Evolutionary conservation across 1,139 yeast genomes (phyloP).

Genomic region (Geotrichum fermentans): DNA sequence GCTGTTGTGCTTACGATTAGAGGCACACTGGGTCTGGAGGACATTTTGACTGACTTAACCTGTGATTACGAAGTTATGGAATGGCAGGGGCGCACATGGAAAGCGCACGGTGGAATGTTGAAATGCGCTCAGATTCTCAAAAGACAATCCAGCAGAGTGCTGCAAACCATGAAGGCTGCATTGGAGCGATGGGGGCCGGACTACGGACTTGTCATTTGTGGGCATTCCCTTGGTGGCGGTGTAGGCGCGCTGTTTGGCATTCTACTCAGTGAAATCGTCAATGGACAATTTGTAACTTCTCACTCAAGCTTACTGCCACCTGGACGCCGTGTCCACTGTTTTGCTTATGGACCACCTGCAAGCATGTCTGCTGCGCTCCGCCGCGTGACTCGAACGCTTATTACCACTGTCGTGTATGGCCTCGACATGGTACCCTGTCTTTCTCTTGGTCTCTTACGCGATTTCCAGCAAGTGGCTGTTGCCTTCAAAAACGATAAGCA

Average conservation of each 20-base stretch:
- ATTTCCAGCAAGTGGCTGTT: slow-evolving; percentile 34
- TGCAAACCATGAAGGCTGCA: slow-evolving; percentile 31
- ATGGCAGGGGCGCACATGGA: slow-evolving; percentile 32
- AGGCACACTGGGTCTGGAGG: slow-evolving; percentile 38
- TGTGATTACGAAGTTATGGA: slow-evolving; percentile 34
- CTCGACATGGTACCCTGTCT: slow-evolving; percentile 37
- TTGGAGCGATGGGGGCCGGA: slow-evolving; percentile 30
- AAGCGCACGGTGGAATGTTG: slow-evolving; percentile 38
- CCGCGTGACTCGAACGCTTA: slow-evolving; percentile 29
- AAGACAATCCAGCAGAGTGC: slow-evolving; percentile 28
- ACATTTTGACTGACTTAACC: slow-evolving; percentile 36
- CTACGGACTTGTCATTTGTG: slow-evolving; percentile 36
- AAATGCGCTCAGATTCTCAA: slow-evolving; percentile 32
- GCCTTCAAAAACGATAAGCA: slow-evolving; percentile 31
- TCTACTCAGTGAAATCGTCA: slow-evolving; percentile 28
- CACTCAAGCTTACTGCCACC: slow-evolving; percentile 28
- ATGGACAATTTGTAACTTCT: slow-evolving; percentile 27
- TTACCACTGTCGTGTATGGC: slow-evolving; percentile 37
- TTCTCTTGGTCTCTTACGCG: slow-evolving; percentile 36
- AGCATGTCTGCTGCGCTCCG: slow-evolving; percentile 32
- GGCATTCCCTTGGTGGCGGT: slow-evolving; percentile 40
- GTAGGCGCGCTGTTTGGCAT: slow-evolving; percentile 37
- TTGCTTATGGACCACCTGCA: slow-evolving; percentile 39
- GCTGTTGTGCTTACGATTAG: slow-evolving; percentile 37
- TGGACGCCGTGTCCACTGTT: slow-evolving; percentile 34